Percentiles rank a stretch among this genome's conserved stretches.
Evolutionary conservation across 140 eudicot genomes (phyloP).

Genomic region (Senecio squalidus): DNA sequence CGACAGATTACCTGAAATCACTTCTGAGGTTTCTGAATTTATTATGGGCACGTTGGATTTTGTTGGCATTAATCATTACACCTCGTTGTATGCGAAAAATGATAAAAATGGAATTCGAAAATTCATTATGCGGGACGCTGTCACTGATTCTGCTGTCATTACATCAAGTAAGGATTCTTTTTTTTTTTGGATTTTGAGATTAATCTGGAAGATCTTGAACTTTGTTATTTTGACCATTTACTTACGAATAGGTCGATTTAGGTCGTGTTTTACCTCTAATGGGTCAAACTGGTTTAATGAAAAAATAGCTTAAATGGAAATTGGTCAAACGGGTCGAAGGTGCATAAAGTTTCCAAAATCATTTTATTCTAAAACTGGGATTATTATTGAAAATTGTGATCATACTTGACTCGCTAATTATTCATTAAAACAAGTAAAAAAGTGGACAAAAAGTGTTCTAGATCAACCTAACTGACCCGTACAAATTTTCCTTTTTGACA

Average conservation of each 20-base stretch:
- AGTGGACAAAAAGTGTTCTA: too few species aligned
- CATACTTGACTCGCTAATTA: too few species aligned
- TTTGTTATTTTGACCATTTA: too few species aligned
- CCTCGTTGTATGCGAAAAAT: slow-evolving; percentile 79
- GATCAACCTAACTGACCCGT: too few species aligned
- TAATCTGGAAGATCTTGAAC: too few species aligned
- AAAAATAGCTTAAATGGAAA: background rate
- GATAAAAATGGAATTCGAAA: slow-evolving; percentile 60
- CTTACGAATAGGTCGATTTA: background rate
- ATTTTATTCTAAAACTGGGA: too few species aligned
- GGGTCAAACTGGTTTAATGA: background rate
- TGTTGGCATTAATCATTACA: slow-evolving; percentile 85
- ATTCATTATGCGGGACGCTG: slow-evolving; percentile 66
- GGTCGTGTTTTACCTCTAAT: too few species aligned
- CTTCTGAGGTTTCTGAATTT: slow-evolving; percentile 39
- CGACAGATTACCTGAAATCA: slow-evolving; percentile 68
- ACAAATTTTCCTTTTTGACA: too few species aligned
- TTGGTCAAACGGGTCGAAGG: background rate
- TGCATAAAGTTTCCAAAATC: background rate
- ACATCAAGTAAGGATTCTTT: slow-evolving; percentile 79
- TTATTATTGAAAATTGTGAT: too few species aligned
- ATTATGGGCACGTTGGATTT: slow-evolving; percentile 68
- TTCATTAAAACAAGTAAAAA: too few species aligned
- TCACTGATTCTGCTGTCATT: slow-evolving; percentile 63
- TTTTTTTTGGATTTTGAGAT: too few species aligned